Base-by-base conservation (phyloP, 140 eudicot genomes). In the Bidens hawaiensis region DNA sequence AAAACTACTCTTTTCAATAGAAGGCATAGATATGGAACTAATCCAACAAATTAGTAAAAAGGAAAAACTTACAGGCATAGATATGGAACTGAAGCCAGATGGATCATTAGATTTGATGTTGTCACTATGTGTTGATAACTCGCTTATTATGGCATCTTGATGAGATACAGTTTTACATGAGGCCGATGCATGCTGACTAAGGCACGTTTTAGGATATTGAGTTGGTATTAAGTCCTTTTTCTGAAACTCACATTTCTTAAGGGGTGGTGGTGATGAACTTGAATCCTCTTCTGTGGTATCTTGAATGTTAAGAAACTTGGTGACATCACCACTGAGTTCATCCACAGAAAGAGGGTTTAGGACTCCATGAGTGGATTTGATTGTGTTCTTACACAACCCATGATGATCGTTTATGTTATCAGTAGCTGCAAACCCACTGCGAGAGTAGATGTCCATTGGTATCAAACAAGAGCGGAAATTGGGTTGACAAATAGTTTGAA, bases 61-160 rank as follows among this genome's bases (percentile, higher is more conserved):
- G n/a, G n/a, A 11, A 62, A 46, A 65, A 83, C 97, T 90, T 84
- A 90, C 97, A 69, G 96, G 95, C 79, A 79, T 16, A 69, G 99
- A 80, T 46, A 45, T 23, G 11, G 95, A 77, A 45, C 78, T 75
- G 17, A 57, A 18, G 65, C 26, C 68, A 8, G 83, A 21, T 27
- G 62, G 65, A 65, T 48, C 66, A 38, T 26, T 40, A 68, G 78
- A 64, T 54, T 63, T 67, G 17, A 30, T 62, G 17, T 23, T 47
- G 60, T 50, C 84, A 40, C 46, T 69, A 9, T 26, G 64, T 22
- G 25, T 62, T 23, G 64, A 43, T 54, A 47, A 60, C 50, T 43
- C 82, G 47, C 50, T 51, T 17, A 75, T 48, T 19, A 66, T 41
- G 47, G 56, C 77, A 59, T 28, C 74, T 66, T 53, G 78, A 22